A percentile compares a stretch with the other conserved stretches of the same genome.
Conservation (phyloP, 495 filamentous ascomycete genomes). For the Cenococcum geophilum region DNA sequence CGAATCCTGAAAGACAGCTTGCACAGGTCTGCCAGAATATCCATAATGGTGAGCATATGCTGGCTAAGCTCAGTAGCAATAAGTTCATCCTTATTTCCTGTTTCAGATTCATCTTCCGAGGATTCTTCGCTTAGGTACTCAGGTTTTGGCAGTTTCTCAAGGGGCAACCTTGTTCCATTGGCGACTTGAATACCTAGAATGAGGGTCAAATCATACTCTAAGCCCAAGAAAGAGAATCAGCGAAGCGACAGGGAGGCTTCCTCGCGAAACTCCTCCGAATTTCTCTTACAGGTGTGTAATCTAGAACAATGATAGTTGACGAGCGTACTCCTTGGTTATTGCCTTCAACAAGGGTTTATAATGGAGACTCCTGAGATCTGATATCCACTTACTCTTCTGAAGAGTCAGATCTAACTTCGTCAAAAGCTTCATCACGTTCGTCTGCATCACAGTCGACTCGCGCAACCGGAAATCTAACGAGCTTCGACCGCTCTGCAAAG, state of each 20-base stretch:
- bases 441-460: conserved; percentile 14
- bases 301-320: no score
- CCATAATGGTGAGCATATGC: neutral
- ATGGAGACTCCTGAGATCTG: neutral
- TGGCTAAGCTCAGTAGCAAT: no score
- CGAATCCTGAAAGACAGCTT: conserved; percentile 9
- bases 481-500: conserved; percentile 22
- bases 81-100: neutral
- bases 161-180: no score
- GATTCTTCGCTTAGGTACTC: no score
- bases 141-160: no score
- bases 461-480: conserved; percentile 32
- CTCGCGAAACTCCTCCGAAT: no score
- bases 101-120: neutral
- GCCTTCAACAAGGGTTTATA: neutral
- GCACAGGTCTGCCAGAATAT: conserved; percentile 4
- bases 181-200: no score
- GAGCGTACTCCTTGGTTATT: neutral
- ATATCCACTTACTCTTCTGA: neutral
- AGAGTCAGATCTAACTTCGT: neutral
- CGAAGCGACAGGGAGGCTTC: no score
- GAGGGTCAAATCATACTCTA: no score
- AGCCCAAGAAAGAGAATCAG: no score
- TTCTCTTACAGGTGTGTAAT: no score
- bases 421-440: neutral